These are phyloP conservation scores for Datura wrightii DNA, from an alignment of 257 asterid species.

Conservation along the genomic window DNA sequence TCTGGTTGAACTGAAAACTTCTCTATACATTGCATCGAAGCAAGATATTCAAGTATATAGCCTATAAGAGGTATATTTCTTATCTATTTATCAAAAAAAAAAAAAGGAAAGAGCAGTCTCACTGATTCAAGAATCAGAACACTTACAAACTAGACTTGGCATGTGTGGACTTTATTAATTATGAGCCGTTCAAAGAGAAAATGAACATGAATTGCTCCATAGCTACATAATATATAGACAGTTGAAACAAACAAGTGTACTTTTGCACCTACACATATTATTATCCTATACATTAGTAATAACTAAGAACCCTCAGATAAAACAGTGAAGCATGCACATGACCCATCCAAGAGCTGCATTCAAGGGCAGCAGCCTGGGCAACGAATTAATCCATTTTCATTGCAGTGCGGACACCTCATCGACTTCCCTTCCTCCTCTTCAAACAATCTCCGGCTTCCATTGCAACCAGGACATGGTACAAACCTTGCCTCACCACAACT, in stretches of 20 bases:
- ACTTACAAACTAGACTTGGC: no score
- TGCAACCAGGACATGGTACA: slow-evolving; percentile 77
- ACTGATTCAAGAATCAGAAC: no score
- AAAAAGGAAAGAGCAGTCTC: no score
- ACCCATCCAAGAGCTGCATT: slow-evolving; percentile 6
- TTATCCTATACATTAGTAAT: background rate
- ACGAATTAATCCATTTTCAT: slow-evolving; percentile 84
- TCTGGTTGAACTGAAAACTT: no score
- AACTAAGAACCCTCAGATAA: background rate
- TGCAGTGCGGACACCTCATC: slow-evolving; percentile 70
- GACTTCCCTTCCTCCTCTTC: slow-evolving; percentile 60
- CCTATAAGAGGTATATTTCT: no score
- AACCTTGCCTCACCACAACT: slow-evolving; percentile 92
- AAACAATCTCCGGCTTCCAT: slow-evolving; percentile 78
- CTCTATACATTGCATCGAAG: no score
- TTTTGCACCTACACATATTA: slow-evolving; percentile 6
- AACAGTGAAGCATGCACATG: background rate
- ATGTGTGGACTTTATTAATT: no score
- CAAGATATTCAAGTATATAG: no score
- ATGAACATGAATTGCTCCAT: no score
- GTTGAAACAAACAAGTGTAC: background rate
- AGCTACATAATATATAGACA: background rate
- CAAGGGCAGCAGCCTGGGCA: slow-evolving; percentile 78
- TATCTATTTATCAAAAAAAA: no score
- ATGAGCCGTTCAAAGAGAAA: no score